Percentiles rank a stretch among this genome's conserved stretches.
Evolutionary conservation across 306 rosid genomes (phyloP).

Genomic region (Cyclanthera cordifolia): DNA sequence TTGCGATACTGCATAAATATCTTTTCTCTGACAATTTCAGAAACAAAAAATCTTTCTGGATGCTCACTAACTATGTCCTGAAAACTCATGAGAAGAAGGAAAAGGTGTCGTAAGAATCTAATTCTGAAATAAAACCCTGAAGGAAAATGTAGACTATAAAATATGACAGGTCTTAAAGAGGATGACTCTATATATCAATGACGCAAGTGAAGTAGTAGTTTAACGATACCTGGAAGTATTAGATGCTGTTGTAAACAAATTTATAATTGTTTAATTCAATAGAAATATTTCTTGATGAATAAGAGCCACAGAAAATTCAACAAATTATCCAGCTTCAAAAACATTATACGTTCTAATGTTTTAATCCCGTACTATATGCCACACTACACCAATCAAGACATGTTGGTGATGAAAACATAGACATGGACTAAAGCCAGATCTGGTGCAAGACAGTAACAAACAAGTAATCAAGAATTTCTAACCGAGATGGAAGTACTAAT

Average conservation of each 20-base stretch:
- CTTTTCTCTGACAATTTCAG: slow-evolving; percentile 90
- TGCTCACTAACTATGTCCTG: slow-evolving; percentile 95
- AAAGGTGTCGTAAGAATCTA: slow-evolving; percentile 14
- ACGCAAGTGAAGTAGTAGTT: not conserved
- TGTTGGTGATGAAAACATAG: not conserved
- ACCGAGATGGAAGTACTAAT: not conserved
- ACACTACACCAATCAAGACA: not conserved
- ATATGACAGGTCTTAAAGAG: not conserved
- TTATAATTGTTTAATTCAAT: not conserved
- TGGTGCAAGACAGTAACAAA: not conserved
- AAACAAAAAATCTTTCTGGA: slow-evolving; percentile 87
- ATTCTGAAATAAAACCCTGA: not conserved
- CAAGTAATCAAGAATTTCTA: not conserved
- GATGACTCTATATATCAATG: not conserved
- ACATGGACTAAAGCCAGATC: not conserved
- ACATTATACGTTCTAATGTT: not conserved
- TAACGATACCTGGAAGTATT: not conserved
- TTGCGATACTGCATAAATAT: slow-evolving; percentile 84
- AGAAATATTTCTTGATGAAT: not conserved
- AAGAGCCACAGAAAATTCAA: not conserved
- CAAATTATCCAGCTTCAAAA: not conserved
- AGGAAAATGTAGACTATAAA: not conserved
- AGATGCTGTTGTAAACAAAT: not conserved
- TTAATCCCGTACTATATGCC: not conserved
- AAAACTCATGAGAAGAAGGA: slow-evolving; percentile 21